A percentile compares a stretch with the other conserved stretches of the same genome.
Conservation (phyloP, 73 alveolate species). For the Uronychia binucleata region DNA sequence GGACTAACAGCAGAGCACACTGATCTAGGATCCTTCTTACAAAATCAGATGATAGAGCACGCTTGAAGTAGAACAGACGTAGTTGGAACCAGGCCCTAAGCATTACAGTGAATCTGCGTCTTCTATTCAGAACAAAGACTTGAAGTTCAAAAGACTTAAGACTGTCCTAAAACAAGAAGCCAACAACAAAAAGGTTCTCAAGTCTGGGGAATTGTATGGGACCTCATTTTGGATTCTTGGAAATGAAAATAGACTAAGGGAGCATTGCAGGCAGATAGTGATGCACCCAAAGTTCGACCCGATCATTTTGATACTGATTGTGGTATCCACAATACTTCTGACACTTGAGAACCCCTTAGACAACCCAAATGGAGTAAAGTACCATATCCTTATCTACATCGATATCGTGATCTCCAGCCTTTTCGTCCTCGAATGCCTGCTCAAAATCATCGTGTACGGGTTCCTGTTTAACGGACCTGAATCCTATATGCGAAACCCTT, state of each 20-base stretch:
- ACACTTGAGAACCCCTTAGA: constrained; percentile 55
- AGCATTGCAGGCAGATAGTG: neutral
- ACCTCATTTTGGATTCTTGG: neutral
- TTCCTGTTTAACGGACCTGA: constrained; percentile 77
- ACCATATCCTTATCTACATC: constrained; percentile 3
- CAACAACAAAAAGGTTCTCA: neutral
- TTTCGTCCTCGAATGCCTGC: constrained; percentile 77
- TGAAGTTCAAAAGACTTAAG: neutral
- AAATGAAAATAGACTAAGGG: neutral
- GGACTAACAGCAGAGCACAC: no score
- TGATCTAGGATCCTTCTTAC: no score
- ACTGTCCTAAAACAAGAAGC: neutral
- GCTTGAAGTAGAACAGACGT: no score
- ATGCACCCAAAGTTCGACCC: constrained; percentile 20
- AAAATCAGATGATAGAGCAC: no score
- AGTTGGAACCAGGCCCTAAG: no score
- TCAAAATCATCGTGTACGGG: constrained; percentile 87
- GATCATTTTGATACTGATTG: constrained; percentile 51
- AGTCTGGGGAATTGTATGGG: neutral
- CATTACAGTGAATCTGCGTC: no score
- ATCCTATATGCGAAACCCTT: constrained; percentile 83
- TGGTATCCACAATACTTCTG: constrained; percentile 50
- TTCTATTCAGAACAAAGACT: neutral
- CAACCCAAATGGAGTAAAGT: constrained; percentile 26
- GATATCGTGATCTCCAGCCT: constrained; percentile 77